Evolutionary conservation across 2,329 filamentous ascomycete genomes (phyloP), one percentile per base, ranked within the genome.

Genomic region (Emericellopsis atlantica): DNA sequence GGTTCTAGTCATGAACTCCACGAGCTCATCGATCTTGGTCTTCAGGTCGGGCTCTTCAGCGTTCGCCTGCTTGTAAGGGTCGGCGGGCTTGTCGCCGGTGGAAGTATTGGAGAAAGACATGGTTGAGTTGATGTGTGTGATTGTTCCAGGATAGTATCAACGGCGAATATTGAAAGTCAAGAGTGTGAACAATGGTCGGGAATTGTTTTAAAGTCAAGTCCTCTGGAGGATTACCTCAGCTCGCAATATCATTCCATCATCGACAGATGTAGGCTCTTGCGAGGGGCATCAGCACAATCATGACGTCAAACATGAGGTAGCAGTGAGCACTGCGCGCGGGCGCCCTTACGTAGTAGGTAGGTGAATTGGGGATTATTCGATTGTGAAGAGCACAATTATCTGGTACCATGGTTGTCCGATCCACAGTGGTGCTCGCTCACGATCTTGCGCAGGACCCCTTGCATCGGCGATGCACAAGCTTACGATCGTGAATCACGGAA

Each of bases 21-120:
- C 66, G 32, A 94, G 72, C 44, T 84, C 84, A 44, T 82, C 72
- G 46, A 93, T 69, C 67, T 93, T 94, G 47, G 85, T 74, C 50
- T 84, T 74, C 29, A 87, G 61, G 4, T 78, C 67, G 14, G 71
- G 65, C 1, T 75, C 65, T 36, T 79, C 71, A 36, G 87, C 72
- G 43, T 77, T 67, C 64, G 84, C 88, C 62, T 80, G 76, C 55
- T 77, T 87, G 69, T 93, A 94, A 2, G 85, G 85, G 61, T 92
- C 84, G 40, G 69, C 75, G 34, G 75, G 65, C 62, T 81, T 76
- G 59, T 63, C 65, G 54, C 76, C 78, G 34, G 76, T 76, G 47
- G 69, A 60, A 32, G 78, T 61, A 58, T 81, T 82, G 56, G 59
- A 58, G 53, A 54, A 59, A 51, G 48, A 63, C 63, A 52, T 78